Base-by-base conservation (phyloP, 139 green algal genomes). In the Coelastrella sp. region DNA sequence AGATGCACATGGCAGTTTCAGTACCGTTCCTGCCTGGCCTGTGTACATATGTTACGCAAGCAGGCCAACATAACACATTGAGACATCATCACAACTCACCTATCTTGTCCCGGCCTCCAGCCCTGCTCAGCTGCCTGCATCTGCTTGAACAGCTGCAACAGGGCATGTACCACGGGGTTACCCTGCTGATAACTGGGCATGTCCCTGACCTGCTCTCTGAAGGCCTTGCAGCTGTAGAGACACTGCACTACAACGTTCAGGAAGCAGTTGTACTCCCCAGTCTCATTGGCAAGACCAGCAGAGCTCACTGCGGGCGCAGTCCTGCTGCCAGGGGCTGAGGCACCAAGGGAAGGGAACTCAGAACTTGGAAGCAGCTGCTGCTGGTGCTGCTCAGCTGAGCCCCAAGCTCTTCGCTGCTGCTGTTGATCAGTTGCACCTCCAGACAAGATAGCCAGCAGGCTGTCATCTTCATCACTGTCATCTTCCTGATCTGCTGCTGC, bases 221-320 rank as follows among this genome's bases (percentile, higher is more conserved):
- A 93, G 15, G 60, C 41, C 30, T 32, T 27, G 71, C 85, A 90
- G 80, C 86, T 88, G 88, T 88, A 95, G 30, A 96, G 77, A 77
- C 91, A 93, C 93, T 98, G 94, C 74, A 97, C 93, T 82, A 98
- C 90, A 50, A 97, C 93, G 79, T 98, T 98, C 32, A 98, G 91
- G 89, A 98, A 98, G 89, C 94, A 98, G 89, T 98, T 98, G 92
- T 97, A 98, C 90, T 96, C 90, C 32, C 92, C 94, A 9, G 83
- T 60, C 43, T 86, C 87, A 53, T 96, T 96, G 59, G 77, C 51
- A 8, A 96, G 84, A 2, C 93, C 93, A 15, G 87, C 81, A 40
- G 77, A 32, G 15, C 43, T 60, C 34, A 79, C 75, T 15, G 13
- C 48, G 19, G 51, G 45, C 45, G 51, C 25, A n/a, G 34, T 25